phyloP scores from a whole-genome alignment of 768 basidiomycete genomes.

The Polyporus arcularius region DNA sequence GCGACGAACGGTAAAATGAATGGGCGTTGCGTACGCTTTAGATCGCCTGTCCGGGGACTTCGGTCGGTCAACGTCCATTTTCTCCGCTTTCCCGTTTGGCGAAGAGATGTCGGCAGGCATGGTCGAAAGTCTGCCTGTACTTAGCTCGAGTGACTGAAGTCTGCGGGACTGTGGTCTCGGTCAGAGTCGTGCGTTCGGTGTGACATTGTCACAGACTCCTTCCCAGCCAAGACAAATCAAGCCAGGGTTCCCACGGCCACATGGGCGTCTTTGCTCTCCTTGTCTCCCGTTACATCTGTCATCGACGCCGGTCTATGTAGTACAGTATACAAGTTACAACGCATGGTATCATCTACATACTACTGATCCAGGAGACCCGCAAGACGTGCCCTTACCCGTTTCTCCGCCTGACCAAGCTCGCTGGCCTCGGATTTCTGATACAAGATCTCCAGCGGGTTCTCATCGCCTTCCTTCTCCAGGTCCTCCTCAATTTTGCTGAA shows the following conservation, averaged over 20 bases:
- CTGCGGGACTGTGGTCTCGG: neutral
- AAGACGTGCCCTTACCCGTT: slow-evolving; percentile 53
- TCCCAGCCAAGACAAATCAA: neutral
- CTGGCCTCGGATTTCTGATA: slow-evolving; percentile 52
- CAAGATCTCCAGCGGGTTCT: slow-evolving; percentile 56
- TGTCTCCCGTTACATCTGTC: too few species aligned
- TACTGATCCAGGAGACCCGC: slow-evolving; percentile 37
- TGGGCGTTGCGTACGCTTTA: slow-evolving; percentile 32
- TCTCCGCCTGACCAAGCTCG: slow-evolving; percentile 61
- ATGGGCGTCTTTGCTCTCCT: neutral
- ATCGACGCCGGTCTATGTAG: neutral
- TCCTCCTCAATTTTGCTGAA: slow-evolving; percentile 58
- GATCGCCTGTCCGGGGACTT: slow-evolving; percentile 29
- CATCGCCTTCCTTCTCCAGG: slow-evolving; percentile 53
- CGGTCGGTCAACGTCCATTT: slow-evolving; percentile 62
- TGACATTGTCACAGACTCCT: slow-evolving; percentile 8
- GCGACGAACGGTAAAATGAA: neutral
- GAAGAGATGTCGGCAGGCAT: slow-evolving; percentile 13
- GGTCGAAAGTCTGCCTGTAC: neutral
- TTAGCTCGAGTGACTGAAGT: neutral
- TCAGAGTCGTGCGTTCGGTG: too few species aligned
- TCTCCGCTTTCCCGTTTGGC: slow-evolving; percentile 31
- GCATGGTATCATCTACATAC: neutral
- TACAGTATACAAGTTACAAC: neutral
- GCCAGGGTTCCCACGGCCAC: neutral